These are phyloP conservation scores for Crithidia bombi DNA, from an alignment of 208 protist species.

Conservation along the genomic window DNA sequence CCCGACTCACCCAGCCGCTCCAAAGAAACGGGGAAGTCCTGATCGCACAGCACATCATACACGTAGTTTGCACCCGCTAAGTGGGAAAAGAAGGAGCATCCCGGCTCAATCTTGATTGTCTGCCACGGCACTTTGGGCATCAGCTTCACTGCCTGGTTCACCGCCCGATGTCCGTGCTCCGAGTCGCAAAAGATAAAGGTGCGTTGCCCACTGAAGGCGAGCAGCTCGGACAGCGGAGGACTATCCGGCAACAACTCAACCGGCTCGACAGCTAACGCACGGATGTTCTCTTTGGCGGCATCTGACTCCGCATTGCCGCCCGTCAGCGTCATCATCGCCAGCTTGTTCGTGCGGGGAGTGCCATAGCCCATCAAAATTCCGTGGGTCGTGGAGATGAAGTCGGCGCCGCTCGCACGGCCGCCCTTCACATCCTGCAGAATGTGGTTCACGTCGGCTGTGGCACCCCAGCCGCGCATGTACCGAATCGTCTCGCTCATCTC, in stretches of 20 bases:
- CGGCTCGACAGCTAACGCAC: conserved; percentile 57
- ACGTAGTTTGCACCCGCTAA: conserved; percentile 72
- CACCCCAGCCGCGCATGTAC: conserved; percentile 85
- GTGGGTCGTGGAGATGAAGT: conserved; percentile 81
- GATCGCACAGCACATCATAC: conserved; percentile 90
- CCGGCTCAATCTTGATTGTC: conserved; percentile 74
- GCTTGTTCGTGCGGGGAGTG: conserved; percentile 74
- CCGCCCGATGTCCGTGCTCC: conserved; percentile 57
- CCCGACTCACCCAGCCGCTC: conserved; percentile 79
- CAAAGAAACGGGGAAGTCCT: conserved; percentile 85
- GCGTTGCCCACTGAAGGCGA: conserved; percentile 76
- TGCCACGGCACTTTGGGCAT: conserved; percentile 73
- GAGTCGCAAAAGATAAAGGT: conserved; percentile 75
- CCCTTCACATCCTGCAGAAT: conserved; percentile 79
- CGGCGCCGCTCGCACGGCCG: conserved; percentile 58
- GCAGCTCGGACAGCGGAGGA: conserved; percentile 75
- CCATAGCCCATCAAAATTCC: conserved; percentile 83
- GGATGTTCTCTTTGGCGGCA: conserved; percentile 43
- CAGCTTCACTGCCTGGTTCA: conserved; percentile 40
- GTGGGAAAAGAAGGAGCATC: conserved; percentile 78
- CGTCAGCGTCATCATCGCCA: conserved; percentile 59
- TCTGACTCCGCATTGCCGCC: conserved; percentile 44
- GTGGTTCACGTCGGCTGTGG: conserved; percentile 75
- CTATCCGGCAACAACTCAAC: conserved; percentile 77
- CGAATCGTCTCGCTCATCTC: conserved; percentile 89